Conservation (phyloP, 805 yeast genomes). For the Saccharomyces cerevisiae region DNA sequence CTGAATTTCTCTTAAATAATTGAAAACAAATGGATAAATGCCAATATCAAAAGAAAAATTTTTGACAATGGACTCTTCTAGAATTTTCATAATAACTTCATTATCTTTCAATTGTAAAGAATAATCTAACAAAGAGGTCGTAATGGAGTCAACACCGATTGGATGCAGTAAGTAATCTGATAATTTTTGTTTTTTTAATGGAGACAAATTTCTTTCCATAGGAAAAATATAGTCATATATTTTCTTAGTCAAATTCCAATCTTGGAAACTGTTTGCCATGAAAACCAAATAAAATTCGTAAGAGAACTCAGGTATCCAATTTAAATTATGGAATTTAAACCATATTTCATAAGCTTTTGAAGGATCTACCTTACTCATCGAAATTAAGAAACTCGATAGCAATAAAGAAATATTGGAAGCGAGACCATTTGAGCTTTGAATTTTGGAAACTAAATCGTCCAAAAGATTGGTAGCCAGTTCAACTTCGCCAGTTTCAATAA, state of each 20-base stretch:
- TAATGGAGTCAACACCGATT: constrained; percentile 16
- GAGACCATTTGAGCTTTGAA: constrained; percentile 31
- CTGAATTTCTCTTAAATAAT: constrained; percentile 25
- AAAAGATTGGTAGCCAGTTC: constrained; percentile 47
- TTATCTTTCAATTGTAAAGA: constrained; percentile 26
- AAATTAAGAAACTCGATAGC: constrained; percentile 37
- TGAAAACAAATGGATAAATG: constrained; percentile 30
- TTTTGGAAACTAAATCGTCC: constrained; percentile 44
- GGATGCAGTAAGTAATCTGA: constrained; percentile 22
- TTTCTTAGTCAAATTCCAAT: constrained; percentile 29
- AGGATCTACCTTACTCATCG: constrained; percentile 31
- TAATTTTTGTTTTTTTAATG: constrained; percentile 2
- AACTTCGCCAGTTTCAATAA: constrained; percentile 43
- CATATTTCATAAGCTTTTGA: constrained; percentile 32
- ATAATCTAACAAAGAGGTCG: constrained; percentile 22
- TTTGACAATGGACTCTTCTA: constrained; percentile 35
- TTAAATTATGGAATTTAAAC: constrained; percentile 31
- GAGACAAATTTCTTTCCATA: constrained; percentile 17
- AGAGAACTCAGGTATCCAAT: constrained; percentile 37
- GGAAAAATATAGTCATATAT: constrained; percentile 35
- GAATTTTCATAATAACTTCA: constrained; percentile 29
- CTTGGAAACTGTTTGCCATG: constrained; percentile 29
- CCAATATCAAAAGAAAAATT: constrained; percentile 25
- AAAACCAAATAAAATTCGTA: constrained; percentile 32
- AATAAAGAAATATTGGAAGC: constrained; percentile 33